Base-by-base conservation (phyloP, 352 stramenopile genomes). In the Pythium rishiriense region DNA sequence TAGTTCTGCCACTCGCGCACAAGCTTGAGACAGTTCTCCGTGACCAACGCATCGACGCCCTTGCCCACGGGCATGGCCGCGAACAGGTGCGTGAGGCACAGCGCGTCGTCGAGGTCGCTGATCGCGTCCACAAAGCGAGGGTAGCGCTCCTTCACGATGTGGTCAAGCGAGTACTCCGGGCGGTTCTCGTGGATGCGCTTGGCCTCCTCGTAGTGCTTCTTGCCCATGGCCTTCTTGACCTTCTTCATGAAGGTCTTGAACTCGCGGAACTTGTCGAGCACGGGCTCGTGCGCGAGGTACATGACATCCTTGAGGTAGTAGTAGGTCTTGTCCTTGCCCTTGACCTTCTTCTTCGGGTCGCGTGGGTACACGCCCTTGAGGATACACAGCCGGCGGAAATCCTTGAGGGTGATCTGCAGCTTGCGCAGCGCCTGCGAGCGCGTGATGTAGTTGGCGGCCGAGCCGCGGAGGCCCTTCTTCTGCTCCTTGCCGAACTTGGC, bases 191-290 rank as follows among this genome's bases (percentile, higher is more conserved):
- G 87, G 63, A 89, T 90, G 41, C 87, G 81, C 49, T 85, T 84
- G 46, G 87, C 90, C 28, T 94, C 86, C 5, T 76, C 80, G 47
- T 83, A 90, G 66, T 97, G 73, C 53, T 93, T 88, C 69, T 91
- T 91, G 62, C 85, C 87, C 77, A 94, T 91, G 28, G 84, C 79
- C 47, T 90, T 91, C 68, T 83, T 93, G 22, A 94, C 71, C 68
- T 99, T 99, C 77, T 99, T 99, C 97, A 99, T 98, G 76, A 99
- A 99, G 1, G 93, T 91, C 70, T 99, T 98, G 66, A 92, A 99
- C 19, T 98, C 92, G 50, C 97, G 87, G 76, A 99, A 99, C 72
- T 99, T 99, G 11, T 99, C 76, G 12, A 99, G 79, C 25, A 99
- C 79, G 0, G 98, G 98, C 72, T 99, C 98, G 73, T 99, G 97